Evolutionary conservation across 805 yeast genomes (phyloP).

Genomic region (Pachysolen tannophilus): DNA sequence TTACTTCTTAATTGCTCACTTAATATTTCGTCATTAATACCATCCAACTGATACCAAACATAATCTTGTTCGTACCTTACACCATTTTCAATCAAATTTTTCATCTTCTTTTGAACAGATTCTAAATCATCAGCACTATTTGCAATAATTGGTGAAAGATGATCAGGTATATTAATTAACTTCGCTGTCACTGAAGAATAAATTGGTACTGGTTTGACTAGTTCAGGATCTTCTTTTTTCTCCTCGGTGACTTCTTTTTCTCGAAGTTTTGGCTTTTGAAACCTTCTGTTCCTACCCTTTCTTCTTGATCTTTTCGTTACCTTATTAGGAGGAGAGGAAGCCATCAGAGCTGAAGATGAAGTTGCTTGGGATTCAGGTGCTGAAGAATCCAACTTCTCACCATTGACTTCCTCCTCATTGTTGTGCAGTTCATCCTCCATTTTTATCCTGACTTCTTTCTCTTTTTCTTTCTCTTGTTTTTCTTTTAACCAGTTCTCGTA

Average conservation of each 20-base stretch:
- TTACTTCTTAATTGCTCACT: constrained; percentile 59
- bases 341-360: too few relatives aligned
- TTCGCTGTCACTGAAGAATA: constrained; percentile 61
- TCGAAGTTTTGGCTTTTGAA: constrained; percentile 9
- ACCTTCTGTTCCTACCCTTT: constrained; percentile 11
- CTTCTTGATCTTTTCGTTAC: constrained; percentile 11
- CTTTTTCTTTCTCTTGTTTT: constrained; percentile 20
- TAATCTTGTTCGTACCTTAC: constrained; percentile 51
- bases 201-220: constrained; percentile 34
- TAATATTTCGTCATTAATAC: constrained; percentile 55
- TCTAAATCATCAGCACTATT: constrained; percentile 56
- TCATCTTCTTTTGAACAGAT: constrained; percentile 56
- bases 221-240: constrained; percentile 29
- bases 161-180: constrained; percentile 55
- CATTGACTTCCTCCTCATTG: constrained; percentile 18
- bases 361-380: too few relatives aligned
- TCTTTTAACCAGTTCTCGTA: constrained; percentile 19
- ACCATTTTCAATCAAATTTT: constrained; percentile 49
- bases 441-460: constrained; percentile 14
- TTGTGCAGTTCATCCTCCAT: constrained; percentile 12
- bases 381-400: constrained; percentile 18
- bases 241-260: constrained; percentile 11
- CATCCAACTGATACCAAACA: constrained; percentile 82
- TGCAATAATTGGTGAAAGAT: constrained; percentile 54
- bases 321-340: too few relatives aligned